These are phyloP conservation scores for Yueomyces sinensis DNA, from an alignment of 805 yeast species.

Conservation along the genomic window DNA sequence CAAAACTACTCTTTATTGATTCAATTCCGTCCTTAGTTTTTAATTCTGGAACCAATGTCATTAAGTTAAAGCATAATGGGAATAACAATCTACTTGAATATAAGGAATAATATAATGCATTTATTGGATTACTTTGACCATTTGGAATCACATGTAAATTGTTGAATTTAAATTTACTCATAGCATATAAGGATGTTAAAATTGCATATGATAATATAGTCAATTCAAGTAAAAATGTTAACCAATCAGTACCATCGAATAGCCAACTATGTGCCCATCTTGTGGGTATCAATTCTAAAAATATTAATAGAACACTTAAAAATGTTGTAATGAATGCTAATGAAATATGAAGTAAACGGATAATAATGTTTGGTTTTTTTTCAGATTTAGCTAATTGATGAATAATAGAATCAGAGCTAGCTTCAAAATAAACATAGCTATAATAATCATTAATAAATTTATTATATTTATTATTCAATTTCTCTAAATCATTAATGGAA, in stretches of 20 bases:
- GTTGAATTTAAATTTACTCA: slow-evolving; percentile 21
- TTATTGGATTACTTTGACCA: slow-evolving; percentile 22
- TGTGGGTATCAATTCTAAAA: slow-evolving; percentile 17
- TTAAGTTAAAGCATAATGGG: slow-evolving; percentile 23
- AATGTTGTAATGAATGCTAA: slow-evolving; percentile 6
- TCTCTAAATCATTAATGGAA: slow-evolving; percentile 5
- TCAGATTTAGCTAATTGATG: slow-evolving; percentile 18
- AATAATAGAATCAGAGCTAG: slow-evolving; percentile 15
- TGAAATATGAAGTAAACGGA: slow-evolving; percentile 3
- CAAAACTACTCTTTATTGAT: slow-evolving; percentile 11
- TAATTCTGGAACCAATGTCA: slow-evolving; percentile 14
- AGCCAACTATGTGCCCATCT: slow-evolving; percentile 15
- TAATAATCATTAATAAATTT: slow-evolving; percentile 19
- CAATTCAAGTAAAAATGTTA: slow-evolving; percentile 11
- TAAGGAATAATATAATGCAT: slow-evolving; percentile 20
- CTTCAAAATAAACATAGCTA: slow-evolving; percentile 16
- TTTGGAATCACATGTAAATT: slow-evolving; percentile 22
- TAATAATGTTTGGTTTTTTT: slow-evolving; percentile 4
- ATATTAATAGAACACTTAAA: slow-evolving; percentile 10
- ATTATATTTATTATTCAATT: slow-evolving; percentile 17
- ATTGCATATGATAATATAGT: slow-evolving; percentile 17
- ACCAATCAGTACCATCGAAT: slow-evolving; percentile 10
- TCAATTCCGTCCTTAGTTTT: slow-evolving; percentile 1
- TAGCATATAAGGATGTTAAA: slow-evolving; percentile 18
- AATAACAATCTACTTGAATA: slow-evolving; percentile 23